Evolutionary conservation across 2,329 filamentous ascomycete genomes (phyloP).

Genomic region (Colletotrichum higginsianum): DNA sequence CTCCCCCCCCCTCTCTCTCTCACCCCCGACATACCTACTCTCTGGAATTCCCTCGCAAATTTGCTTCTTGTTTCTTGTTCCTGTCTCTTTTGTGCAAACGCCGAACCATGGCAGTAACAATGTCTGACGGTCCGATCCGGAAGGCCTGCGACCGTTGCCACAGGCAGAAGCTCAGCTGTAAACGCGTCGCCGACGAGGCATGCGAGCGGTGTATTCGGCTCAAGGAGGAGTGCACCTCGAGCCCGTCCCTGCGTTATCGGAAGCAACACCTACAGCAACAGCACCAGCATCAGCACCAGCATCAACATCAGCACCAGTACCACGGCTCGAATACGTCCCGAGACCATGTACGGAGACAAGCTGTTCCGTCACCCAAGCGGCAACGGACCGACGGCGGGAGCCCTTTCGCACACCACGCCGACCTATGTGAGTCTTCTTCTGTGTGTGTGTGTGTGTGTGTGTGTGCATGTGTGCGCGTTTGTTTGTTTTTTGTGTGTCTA

Average conservation of each 20-base stretch:
- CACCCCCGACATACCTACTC: constrained; percentile 23
- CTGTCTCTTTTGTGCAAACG: constrained; percentile 22
- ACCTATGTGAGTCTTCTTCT: constrained; percentile 53
- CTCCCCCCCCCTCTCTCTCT: constrained; percentile 9
- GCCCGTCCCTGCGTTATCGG: constrained; percentile 57
- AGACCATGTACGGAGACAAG: constrained; percentile 21
- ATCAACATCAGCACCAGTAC: not conserved
- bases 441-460: constrained; percentile 30
- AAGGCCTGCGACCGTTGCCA: constrained; percentile 65
- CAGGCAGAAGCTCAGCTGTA: constrained; percentile 62
- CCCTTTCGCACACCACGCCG: constrained; percentile 52
- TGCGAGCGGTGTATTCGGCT: constrained; percentile 61
- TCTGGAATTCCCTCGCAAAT: constrained; percentile 41
- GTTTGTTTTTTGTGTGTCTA: constrained; percentile 39
- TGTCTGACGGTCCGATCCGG: constrained; percentile 57
- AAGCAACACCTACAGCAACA: constrained; percentile 46
- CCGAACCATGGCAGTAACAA: constrained; percentile 49
- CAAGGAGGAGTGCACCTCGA: constrained; percentile 60
- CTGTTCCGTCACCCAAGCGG: constrained; percentile 54
- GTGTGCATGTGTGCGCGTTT: not conserved
- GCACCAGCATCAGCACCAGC: not conserved
- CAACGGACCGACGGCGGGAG: constrained; percentile 53
- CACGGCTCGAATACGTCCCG: constrained; percentile 4
- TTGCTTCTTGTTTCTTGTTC: constrained; percentile 29
- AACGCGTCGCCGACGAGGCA: constrained; percentile 55